These are phyloP conservation scores for Alliaria petiolata DNA, from an alignment of 345 rosid species.

Conservation along the genomic window DNA sequence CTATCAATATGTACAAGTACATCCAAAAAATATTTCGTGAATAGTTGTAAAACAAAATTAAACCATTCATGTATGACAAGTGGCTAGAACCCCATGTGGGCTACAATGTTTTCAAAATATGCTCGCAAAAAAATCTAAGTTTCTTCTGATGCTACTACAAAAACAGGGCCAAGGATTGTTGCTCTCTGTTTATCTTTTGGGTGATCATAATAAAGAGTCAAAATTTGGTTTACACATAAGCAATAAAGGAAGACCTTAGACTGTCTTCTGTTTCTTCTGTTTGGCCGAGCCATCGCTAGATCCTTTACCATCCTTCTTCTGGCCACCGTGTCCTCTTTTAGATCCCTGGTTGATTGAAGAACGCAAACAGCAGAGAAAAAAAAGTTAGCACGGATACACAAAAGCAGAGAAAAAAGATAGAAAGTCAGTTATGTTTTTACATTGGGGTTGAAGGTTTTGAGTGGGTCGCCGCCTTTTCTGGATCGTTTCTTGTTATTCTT, in stretches of 20 bases:
- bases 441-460: constrained; percentile 35
- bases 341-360: constrained; percentile 25
- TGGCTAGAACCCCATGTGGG: too few relatives aligned
- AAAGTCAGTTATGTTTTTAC: neutral
- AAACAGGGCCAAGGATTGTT: too few relatives aligned
- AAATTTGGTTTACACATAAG: too few relatives aligned
- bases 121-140: too few relatives aligned
- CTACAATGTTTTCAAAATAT: too few relatives aligned
- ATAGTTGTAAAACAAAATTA: too few relatives aligned
- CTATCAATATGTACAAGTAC: neutral
- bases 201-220: too few relatives aligned
- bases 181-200: constrained; percentile 41
- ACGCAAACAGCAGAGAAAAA: neutral
- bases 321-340: constrained; percentile 26
- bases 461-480: constrained; percentile 59
- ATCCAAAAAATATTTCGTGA: neutral
- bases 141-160: too few relatives aligned
- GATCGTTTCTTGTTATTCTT: constrained; percentile 48
- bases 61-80: too few relatives aligned
- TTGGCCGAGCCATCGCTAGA: constrained; percentile 19
- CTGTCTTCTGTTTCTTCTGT: constrained; percentile 27
- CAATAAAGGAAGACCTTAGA: too few relatives aligned
- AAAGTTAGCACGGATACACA: neutral
- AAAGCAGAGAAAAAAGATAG: neutral
- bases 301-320: constrained; percentile 25